Conservation (phyloP, 805 yeast species). For the Lachancea dasiensis region DNA sequence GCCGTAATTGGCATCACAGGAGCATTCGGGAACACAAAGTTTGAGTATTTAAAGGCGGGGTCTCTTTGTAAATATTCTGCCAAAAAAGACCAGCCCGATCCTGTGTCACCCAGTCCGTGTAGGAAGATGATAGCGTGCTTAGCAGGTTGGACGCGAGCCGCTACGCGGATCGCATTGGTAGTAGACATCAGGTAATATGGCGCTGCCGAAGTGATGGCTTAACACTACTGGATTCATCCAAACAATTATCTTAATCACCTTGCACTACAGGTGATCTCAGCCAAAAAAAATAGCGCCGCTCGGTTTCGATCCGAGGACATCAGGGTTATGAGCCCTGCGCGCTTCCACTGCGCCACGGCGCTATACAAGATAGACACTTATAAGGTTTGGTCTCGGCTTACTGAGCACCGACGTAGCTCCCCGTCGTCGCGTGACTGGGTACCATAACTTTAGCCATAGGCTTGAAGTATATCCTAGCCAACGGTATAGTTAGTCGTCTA, state of each 20-base stretch:
- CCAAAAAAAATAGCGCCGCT: constrained; percentile 64
- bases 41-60: constrained; percentile 46
- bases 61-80: constrained; percentile 52
- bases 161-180: constrained; percentile 31
- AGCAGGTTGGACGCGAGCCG: constrained; percentile 34
- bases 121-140: constrained; percentile 66
- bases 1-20: constrained; percentile 65
- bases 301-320: constrained; percentile 96
- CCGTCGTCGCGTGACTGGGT: neutral
- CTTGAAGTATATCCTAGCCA: too few species aligned
- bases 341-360: constrained; percentile 99
- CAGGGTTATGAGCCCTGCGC: constrained; percentile 99
- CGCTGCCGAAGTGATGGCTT: too few species aligned
- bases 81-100: constrained; percentile 82
- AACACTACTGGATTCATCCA: too few species aligned
- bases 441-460: too few species aligned
- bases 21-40: constrained; percentile 88
- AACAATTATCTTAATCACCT: neutral
- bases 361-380: constrained; percentile 37
- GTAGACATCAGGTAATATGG: too few species aligned
- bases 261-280: neutral
- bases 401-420: neutral
- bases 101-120: constrained; percentile 92
- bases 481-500: too few species aligned
- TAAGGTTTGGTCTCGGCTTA: too few species aligned